Evolutionary conservation across 305 asterid species (phyloP), one percentile per base, ranked within the genome.

Genomic region (Lippia alba): DNA sequence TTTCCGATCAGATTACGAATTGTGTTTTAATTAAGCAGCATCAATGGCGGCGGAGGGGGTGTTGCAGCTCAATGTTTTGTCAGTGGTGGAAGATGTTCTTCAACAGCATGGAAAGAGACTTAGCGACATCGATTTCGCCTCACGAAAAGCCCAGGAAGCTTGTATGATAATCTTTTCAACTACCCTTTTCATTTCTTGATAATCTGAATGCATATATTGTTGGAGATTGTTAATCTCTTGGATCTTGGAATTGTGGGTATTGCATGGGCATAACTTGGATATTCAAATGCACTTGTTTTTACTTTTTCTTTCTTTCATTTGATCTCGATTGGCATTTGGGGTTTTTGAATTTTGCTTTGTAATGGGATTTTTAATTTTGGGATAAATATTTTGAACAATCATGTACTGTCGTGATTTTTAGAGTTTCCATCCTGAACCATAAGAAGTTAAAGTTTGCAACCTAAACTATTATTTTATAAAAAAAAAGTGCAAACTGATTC

Each of bases 1-100:
- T 34, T 45, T 74, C 57, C 24, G 49, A 67, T 67, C 57, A 60
- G 44, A 57, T 71, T 41, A 73, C 54, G 56, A n/a, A 63, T 59
- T 18, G 69, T 50, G 74, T 64, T 17, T 51, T 16, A 3, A 15
- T 62, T 61, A 7, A 72, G 70, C 75, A 62, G 74, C n/a, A 69
- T 71, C 63, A 77, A 83, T 69, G 73, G 80, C 84, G 75, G 89
- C 84, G 75, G 89, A 87, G 66, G 90, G 77, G 48, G 63, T 62
- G 70, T 66, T 78, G 81, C 83, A 79, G 60, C 55, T 76, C 72
- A 82, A 87, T 73, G 83, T 83, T 75, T 83, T 81, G 14, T 81
- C 96, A 41, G 75, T 87, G 82, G 90, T 84, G 76, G 88, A 88
- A 79, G 81, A 91, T 76, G 89, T 84, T 79, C 86, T 91, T 70